Evolutionary conservation across 2,329 filamentous ascomycete genomes (phyloP).

Genomic region (Neopestalotiopsis rosae): DNA sequence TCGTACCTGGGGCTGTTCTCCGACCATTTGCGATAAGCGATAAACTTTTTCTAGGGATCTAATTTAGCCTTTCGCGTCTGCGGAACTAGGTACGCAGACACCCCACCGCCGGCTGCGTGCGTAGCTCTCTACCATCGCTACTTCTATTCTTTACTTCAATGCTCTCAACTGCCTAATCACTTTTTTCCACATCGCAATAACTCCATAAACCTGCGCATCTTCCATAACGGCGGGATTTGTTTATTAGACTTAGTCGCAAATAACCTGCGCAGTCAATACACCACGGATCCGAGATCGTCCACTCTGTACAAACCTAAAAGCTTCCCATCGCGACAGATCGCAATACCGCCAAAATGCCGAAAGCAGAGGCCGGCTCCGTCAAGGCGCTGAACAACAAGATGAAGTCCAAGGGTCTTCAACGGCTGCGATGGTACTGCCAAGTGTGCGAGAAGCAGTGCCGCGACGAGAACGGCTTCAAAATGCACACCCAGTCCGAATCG

Average conservation of each 20-base stretch:
- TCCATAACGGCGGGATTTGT: no score
- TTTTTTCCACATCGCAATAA: no score
- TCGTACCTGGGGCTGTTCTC: background rate
- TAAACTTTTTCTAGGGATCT: background rate
- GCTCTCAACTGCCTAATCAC: no score
- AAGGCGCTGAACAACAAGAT: conserved; percentile 91
- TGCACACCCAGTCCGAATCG: conserved; percentile 82
- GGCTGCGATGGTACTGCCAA: conserved; percentile 90
- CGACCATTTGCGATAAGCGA: background rate
- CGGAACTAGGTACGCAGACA: background rate
- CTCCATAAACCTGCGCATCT: no score
- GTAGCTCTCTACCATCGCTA: no score
- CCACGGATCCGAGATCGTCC: background rate
- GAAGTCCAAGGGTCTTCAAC: conserved; percentile 79
- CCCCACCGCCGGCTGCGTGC: background rate
- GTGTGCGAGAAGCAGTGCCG: conserved; percentile 78
- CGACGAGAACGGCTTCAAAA: conserved; percentile 91
- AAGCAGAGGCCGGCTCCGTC: conserved; percentile 90
- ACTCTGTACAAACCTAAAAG: background rate
- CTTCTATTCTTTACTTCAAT: no score
- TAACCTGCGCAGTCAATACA: background rate
- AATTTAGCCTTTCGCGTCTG: background rate
- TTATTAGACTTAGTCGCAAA: no score
- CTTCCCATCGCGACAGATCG: background rate
- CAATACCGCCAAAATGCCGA: conserved; percentile 70